These are phyloP conservation scores for Saccharomycopsis amapae DNA, from an alignment of 805 yeast genomes.

Conservation along the genomic window DNA sequence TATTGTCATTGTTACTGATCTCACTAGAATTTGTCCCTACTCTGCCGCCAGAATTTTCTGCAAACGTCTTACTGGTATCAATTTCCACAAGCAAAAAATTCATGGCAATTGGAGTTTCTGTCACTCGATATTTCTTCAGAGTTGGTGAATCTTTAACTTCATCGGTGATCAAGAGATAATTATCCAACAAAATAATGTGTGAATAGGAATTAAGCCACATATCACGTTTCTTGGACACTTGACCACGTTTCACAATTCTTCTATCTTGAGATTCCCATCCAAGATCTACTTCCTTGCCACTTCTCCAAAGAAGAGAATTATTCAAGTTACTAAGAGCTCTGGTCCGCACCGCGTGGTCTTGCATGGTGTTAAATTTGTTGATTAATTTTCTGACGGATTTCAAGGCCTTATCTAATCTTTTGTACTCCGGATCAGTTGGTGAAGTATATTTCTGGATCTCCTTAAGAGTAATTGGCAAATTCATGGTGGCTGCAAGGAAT, in stretches of 20 bases:
- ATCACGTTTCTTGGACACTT: slow-evolving; percentile 54
- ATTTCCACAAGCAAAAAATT: slow-evolving; percentile 49
- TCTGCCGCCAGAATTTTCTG: neutral
- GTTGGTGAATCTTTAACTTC: slow-evolving; percentile 36
- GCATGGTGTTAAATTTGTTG: slow-evolving; percentile 51
- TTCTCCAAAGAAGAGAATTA: slow-evolving; percentile 47
- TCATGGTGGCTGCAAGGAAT: slow-evolving; percentile 46
- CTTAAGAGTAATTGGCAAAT: slow-evolving; percentile 53
- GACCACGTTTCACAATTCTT: slow-evolving; percentile 50
- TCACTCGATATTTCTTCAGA: slow-evolving; percentile 32
- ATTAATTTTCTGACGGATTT: slow-evolving; percentile 50
- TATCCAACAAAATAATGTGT: slow-evolving; percentile 59
- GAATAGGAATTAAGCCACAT: slow-evolving; percentile 50
- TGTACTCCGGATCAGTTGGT: slow-evolving; percentile 44
- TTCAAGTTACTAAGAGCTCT: slow-evolving; percentile 49
- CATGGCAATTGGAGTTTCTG: slow-evolving; percentile 55
- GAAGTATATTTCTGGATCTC: slow-evolving; percentile 49
- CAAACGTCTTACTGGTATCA: slow-evolving; percentile 1
- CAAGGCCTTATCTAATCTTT: slow-evolving; percentile 44
- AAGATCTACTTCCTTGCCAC: slow-evolving; percentile 41
- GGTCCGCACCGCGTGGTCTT: slow-evolving; percentile 52
- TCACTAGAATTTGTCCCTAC: neutral
- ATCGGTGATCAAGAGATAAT: slow-evolving; percentile 61
- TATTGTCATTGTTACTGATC: neutral
- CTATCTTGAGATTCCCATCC: slow-evolving; percentile 49